These are phyloP conservation scores for Fusarium zealandicum DNA, from an alignment of 2,329 filamentous ascomycete species.

Conservation along the genomic window DNA sequence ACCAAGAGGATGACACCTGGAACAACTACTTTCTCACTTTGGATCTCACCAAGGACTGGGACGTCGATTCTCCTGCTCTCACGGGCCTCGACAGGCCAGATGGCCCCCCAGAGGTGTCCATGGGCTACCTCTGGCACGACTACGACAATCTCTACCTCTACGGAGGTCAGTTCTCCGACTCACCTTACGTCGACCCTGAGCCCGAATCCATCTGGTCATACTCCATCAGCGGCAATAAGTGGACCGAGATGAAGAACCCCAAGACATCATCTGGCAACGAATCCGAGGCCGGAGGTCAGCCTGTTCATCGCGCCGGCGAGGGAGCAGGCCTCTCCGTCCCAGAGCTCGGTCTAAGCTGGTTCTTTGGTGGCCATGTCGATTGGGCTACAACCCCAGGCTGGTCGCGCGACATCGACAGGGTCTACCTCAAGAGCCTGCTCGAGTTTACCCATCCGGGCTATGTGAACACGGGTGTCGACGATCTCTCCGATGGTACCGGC, in stretches of 20 bases:
- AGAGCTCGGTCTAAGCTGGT: slow-evolving; percentile 73
- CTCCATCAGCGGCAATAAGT: slow-evolving; percentile 63
- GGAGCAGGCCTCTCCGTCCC: slow-evolving; percentile 76
- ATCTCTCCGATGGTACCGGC: slow-evolving; percentile 58
- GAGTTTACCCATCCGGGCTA: slow-evolving; percentile 79
- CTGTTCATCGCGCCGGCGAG: slow-evolving; percentile 74
- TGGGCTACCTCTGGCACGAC: slow-evolving; percentile 80
- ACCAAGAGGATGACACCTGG: slow-evolving; percentile 72
- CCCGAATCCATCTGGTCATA: slow-evolving; percentile 75
- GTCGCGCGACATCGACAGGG: slow-evolving; percentile 67
- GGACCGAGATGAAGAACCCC: slow-evolving; percentile 69
- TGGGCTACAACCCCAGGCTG: slow-evolving; percentile 65
- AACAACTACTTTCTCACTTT: slow-evolving; percentile 77
- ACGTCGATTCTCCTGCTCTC: slow-evolving; percentile 67
- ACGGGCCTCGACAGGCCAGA: slow-evolving; percentile 68
- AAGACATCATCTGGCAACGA: slow-evolving; percentile 69
- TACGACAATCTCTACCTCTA: slow-evolving; percentile 75
- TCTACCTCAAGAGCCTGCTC: slow-evolving; percentile 77
- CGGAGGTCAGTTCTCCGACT: slow-evolving; percentile 75
- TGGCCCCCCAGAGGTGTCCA: slow-evolving; percentile 73
- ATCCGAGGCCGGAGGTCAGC: slow-evolving; percentile 60
- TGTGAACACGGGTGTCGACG: slow-evolving; percentile 67
- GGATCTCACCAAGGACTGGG: slow-evolving; percentile 78
- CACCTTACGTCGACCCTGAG: slow-evolving; percentile 61
- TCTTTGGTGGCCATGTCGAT: slow-evolving; percentile 81